Evolutionary conservation across 108 stramenopile species (phyloP), one percentile per base, ranked within the genome.

Genomic region (Fragilariopsis cylindrus): DNA sequence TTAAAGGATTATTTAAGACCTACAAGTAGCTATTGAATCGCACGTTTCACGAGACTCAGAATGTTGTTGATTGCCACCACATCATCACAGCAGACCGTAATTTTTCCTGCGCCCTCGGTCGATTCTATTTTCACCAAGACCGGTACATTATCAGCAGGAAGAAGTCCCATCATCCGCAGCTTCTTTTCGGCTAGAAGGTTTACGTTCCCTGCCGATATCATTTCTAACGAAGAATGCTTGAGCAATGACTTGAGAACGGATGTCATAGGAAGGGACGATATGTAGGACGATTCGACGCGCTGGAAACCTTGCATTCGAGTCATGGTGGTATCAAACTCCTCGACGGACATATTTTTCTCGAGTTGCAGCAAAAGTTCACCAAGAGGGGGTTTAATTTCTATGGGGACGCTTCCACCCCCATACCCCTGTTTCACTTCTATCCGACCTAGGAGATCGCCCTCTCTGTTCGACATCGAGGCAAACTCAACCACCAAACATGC

Each of bases 331-430:
- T 90, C 91, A 79, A 92, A 95, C 16, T 90, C 86, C 11, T 66
- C 70, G 9, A 73, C 52, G 13, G 65, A 69, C 40, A 44, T 44
- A 5, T 13, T 45, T 19, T 49, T 48, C 12, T 55, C 11, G 15
- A 65, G 77, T 45, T 79, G 75, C 16, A 70, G 58, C 16, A 95
- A 49, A 70, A 84, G 57, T 58, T 95, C 90, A 43, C 85, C 87
- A n/a, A 95, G 67, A 42, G 82, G 68, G 3, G 94, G 94, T 62
- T 88, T 87, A 40, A 95, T 67, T 70, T 92, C 94, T 52, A 95
- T 75, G 5, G 89, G 83, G 62, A 86, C 79, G 18, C 76, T 78
- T 49, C 66, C 66, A 19, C 88, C 86, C 9, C 84, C 82, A 62
- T 81, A 88, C 9, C 74, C 57, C 11, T 77, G 82, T 66, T 90